Evolutionary conservation across 768 basidiomycete species (phyloP).

Genomic region (Lyophyllum shimeji): DNA sequence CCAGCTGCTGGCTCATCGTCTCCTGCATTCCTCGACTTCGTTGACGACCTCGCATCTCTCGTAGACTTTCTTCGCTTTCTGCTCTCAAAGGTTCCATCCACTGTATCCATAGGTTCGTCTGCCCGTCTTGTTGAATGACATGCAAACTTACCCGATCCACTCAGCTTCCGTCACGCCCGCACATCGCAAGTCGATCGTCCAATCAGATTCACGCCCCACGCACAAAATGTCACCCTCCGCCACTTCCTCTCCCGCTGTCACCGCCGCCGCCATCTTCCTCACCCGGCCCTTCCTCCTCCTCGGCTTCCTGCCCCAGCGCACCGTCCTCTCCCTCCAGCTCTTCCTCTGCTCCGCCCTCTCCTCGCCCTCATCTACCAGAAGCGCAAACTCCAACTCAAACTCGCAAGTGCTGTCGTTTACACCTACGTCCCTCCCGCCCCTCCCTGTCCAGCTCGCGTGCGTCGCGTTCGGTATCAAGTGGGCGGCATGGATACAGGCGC

Average conservation of each 20-base stretch:
- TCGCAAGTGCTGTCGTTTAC: conserved; percentile 29
- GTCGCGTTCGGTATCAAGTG: conserved; percentile 31
- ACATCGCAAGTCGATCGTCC: conserved; percentile 14
- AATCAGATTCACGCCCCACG: background rate
- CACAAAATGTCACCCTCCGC: conserved; percentile 18
- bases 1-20: conserved; percentile 3
- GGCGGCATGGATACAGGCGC: conserved; percentile 35
- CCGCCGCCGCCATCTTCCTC: conserved; percentile 34
- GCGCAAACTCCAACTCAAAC: conserved; percentile 6
- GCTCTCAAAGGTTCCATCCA: background rate
- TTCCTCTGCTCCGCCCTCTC: conserved; percentile 27
- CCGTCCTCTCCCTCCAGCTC: conserved; percentile 17
- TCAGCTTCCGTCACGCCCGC: background rate
- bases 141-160: no score
- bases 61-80: background rate
- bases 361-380: conserved; percentile 17
- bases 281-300: conserved; percentile 32
- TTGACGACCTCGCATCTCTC: background rate
- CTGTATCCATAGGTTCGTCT: background rate
- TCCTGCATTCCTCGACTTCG: background rate
- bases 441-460: conserved; percentile 18
- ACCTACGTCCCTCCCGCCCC: background rate
- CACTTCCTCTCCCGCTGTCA: conserved; percentile 21
- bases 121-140: background rate
- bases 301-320: conserved; percentile 17